phyloP scores from a whole-genome alignment of 129 eudicot species.

The Chrysanthemum seticuspe region DNA sequence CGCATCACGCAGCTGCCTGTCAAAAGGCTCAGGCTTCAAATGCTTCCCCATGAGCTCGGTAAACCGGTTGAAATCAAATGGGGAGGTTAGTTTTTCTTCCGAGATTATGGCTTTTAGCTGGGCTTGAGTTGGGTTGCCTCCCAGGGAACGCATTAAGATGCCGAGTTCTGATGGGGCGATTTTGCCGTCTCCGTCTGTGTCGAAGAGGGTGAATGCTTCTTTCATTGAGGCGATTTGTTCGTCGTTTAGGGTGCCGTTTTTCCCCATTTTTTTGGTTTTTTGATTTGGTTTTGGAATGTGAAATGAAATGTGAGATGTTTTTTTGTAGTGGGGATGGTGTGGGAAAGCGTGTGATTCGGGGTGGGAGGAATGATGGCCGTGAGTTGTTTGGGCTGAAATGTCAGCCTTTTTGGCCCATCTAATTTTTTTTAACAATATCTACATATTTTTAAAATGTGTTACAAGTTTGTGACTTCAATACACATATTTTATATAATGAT shows the following conservation, averaged over 20 bases:
- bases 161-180: constrained; percentile 80
- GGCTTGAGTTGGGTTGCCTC: constrained; percentile 83
- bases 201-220: constrained; percentile 89
- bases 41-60: constrained; percentile 66
- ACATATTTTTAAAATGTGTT: no score
- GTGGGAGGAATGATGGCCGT: not conserved
- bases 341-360: not conserved
- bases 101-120: constrained; percentile 63
- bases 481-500: no score
- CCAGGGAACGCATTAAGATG: constrained; percentile 75
- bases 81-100: constrained; percentile 53
- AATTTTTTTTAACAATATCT: no score
- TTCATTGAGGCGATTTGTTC: constrained; percentile 72
- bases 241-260: constrained; percentile 40
- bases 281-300: not conserved
- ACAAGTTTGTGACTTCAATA: no score
- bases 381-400: not conserved
- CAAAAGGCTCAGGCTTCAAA: constrained; percentile 80
- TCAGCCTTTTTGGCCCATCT: not conserved
- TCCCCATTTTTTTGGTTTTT: constrained; percentile 44
- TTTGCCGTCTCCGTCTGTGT: constrained; percentile 92
- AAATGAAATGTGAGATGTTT: not conserved
- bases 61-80: constrained; percentile 65
- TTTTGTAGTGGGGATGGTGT: not conserved
- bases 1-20: constrained; percentile 76